These are phyloP conservation scores for Solanum hybrid DNA, from an alignment of 305 asterid species.

Conservation along the genomic window DNA sequence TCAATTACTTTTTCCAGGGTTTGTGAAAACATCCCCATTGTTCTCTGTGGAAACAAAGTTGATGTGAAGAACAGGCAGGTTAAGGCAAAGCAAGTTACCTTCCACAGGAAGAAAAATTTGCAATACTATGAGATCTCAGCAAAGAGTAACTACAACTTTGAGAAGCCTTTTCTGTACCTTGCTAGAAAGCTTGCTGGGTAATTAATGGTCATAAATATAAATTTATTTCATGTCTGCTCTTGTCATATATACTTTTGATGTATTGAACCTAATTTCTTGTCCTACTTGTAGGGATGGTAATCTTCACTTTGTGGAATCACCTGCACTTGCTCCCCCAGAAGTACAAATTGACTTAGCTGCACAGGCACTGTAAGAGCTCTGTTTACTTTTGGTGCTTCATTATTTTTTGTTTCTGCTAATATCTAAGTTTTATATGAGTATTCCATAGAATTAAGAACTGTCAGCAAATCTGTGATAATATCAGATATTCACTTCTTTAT, in stretches of 20 bases:
- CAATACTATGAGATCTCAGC: constrained; percentile 97
- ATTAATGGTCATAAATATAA: background rate
- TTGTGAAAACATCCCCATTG: constrained; percentile 62
- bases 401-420: background rate
- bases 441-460: background rate
- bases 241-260: background rate
- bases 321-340: constrained; percentile 71
- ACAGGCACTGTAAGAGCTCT: constrained; percentile 32
- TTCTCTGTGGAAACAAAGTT: constrained; percentile 94
- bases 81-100: constrained; percentile 90
- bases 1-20: constrained; percentile 30
- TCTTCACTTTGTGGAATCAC: constrained; percentile 64
- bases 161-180: constrained; percentile 82
- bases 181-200: constrained; percentile 61
- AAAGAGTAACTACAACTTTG: constrained; percentile 80
- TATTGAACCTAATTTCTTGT: background rate
- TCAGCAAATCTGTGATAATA: background rate
- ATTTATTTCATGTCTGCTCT: background rate
- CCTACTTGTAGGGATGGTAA: constrained; percentile 26
- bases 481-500: background rate
- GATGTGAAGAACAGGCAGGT: constrained; percentile 69
- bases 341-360: constrained; percentile 43
- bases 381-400: background rate
- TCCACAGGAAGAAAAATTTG: constrained; percentile 94
- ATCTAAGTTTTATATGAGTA: background rate